These are phyloP conservation scores for Sicyos baderoa DNA, from an alignment of 306 rosid species.

Conservation along the genomic window DNA sequence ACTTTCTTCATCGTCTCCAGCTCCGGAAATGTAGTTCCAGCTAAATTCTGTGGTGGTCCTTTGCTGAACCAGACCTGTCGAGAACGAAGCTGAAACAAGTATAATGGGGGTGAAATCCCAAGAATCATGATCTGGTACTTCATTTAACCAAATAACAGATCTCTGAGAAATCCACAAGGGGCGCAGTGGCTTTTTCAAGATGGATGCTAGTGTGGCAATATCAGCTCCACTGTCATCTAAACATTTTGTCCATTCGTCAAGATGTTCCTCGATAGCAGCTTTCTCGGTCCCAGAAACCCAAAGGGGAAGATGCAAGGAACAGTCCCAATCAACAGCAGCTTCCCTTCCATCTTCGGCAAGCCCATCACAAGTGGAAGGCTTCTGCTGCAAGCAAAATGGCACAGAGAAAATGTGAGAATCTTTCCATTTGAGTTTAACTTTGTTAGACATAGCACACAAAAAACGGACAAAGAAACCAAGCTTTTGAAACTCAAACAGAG, in stretches of 20 bases:
- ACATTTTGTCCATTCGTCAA: constrained; percentile 68
- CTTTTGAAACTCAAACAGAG: neutral
- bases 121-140: constrained; percentile 81
- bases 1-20: constrained; percentile 93
- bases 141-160: constrained; percentile 81
- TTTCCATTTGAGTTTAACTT: neutral
- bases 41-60: constrained; percentile 69
- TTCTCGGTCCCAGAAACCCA: constrained; percentile 78
- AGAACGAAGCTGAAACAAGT: constrained; percentile 66
- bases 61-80: constrained; percentile 38
- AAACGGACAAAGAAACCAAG: neutral
- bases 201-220: constrained; percentile 50
- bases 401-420: constrained; percentile 8
- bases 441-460: neutral
- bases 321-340: constrained; percentile 53
- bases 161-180: constrained; percentile 90
- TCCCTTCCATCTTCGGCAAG: constrained; percentile 15
- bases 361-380: constrained; percentile 24
- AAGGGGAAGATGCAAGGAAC: constrained; percentile 80
- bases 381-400: constrained; percentile 28
- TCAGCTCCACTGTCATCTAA: constrained; percentile 67
- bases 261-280: constrained; percentile 50
- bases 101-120: constrained; percentile 94
- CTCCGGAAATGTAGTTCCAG: constrained; percentile 87
- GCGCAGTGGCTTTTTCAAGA: constrained; percentile 70